Conservation (phyloP, 2,329 filamentous ascomycete species). For the Fusarium floridanum region DNA sequence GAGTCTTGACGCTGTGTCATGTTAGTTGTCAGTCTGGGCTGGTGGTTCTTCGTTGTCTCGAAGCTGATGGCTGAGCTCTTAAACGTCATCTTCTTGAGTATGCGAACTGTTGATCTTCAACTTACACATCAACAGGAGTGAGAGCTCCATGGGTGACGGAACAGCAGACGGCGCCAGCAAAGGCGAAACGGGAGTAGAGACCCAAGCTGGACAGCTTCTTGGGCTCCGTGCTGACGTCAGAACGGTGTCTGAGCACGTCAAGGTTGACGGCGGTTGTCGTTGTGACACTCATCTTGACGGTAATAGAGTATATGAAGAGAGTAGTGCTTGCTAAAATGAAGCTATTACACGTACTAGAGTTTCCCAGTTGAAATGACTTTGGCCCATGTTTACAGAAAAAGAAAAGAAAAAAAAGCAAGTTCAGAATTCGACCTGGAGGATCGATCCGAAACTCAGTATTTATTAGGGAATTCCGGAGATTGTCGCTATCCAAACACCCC, state of each 20-base stretch:
- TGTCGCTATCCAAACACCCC: not conserved
- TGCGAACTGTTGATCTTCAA: not conserved
- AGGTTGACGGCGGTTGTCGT: not conserved
- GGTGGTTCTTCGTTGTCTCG: not conserved
- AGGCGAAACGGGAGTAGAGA: not conserved
- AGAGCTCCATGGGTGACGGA: not conserved
- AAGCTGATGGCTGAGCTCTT: not conserved
- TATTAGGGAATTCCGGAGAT: not conserved
- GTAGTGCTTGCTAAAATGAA: not conserved
- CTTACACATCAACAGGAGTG: not conserved
- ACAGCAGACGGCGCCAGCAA: not conserved
- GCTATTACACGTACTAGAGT: not conserved
- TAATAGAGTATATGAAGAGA: not conserved
- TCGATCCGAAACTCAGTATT: not conserved
- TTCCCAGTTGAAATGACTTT: not conserved
- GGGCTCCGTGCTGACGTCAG: not conserved
- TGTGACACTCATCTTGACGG: not conserved
- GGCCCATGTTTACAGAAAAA: not conserved
- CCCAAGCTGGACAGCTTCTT: not conserved
- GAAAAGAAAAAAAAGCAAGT: not conserved
- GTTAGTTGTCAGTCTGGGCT: conserved; percentile 25
- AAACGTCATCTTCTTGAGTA: not conserved
- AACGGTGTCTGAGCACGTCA: not conserved
- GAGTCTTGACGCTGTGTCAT: conserved; percentile 83
- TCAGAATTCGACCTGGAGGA: not conserved